phyloP scores from a whole-genome alignment of 192 early-diverging fungal species.

The Linnemannia elongata region DNA sequence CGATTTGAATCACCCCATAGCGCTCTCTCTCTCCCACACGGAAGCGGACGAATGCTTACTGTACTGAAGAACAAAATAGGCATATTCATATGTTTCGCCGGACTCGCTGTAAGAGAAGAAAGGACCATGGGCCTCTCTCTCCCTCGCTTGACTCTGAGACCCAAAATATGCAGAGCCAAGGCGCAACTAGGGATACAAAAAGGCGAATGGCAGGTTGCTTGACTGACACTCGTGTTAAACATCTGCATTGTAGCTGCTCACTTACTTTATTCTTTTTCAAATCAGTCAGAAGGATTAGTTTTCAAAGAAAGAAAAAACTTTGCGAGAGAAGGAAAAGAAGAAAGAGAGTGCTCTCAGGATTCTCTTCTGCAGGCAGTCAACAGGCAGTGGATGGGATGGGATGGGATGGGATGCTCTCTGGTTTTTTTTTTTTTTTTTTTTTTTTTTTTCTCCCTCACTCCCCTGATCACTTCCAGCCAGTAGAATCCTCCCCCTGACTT shows the following conservation, averaged over 20 bases:
- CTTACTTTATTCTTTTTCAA: not conserved
- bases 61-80: slow-evolving; percentile 4
- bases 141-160: not conserved
- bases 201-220: not conserved
- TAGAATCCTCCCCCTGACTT: not conserved
- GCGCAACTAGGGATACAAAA: not conserved
- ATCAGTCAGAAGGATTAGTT: slow-evolving; percentile 5
- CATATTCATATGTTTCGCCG: slow-evolving; percentile 18
- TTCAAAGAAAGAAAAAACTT: not conserved
- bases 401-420: not conserved
- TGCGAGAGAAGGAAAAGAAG: not conserved
- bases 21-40: not conserved
- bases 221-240: slow-evolving; percentile 1
- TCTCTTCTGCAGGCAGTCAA: not conserved
- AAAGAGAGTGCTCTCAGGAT: slow-evolving; percentile 2
- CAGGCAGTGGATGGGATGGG: not conserved
- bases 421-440: not conserved
- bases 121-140: not conserved
- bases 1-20: slow-evolving; percentile 27
- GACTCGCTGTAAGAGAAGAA: not conserved
- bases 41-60: slow-evolving; percentile 6
- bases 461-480: not conserved
- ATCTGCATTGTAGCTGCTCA: slow-evolving; percentile 5
- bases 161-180: slow-evolving; percentile 21
- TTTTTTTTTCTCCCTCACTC: not conserved